These are phyloP conservation scores for Trichoderma polysporum DNA, from an alignment of 2,329 filamentous ascomycete species.

Conservation along the genomic window DNA sequence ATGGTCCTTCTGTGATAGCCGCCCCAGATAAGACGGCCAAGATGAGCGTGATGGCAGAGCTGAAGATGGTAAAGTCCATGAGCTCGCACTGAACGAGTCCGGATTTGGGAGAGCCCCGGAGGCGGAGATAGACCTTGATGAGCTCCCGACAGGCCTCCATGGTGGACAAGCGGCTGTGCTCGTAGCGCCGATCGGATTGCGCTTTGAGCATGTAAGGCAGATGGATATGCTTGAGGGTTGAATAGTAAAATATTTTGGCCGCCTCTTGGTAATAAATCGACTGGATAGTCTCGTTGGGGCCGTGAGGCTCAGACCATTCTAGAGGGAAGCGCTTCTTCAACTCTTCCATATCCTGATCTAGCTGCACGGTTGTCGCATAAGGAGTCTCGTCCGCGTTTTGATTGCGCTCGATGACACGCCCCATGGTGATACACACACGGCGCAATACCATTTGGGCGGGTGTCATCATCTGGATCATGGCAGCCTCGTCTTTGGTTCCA, in stretches of 20 bases:
- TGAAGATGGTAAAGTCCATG: slow-evolving; percentile 49
- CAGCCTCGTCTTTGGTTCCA: not conserved
- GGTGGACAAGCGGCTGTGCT: slow-evolving; percentile 39
- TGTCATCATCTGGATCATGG: slow-evolving; percentile 5
- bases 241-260: slow-evolving; percentile 41
- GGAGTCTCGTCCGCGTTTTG: slow-evolving; percentile 19
- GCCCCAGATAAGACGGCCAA: slow-evolving; percentile 38
- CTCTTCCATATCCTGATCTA: slow-evolving; percentile 42
- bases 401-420: slow-evolving; percentile 18
- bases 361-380: slow-evolving; percentile 38
- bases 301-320: slow-evolving; percentile 15
- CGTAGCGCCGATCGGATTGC: slow-evolving; percentile 36
- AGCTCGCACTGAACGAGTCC: slow-evolving; percentile 39
- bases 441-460: not conserved
- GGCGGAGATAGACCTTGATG: slow-evolving; percentile 36
- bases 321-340: slow-evolving; percentile 21
- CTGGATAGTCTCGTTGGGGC: not conserved
- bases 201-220: slow-evolving; percentile 47
- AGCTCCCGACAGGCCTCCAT: slow-evolving; percentile 44
- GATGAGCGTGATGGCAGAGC: slow-evolving; percentile 43
- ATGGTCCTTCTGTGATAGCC: not conserved
- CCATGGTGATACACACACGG: slow-evolving; percentile 1
- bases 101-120: slow-evolving; percentile 27
- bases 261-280: slow-evolving; percentile 29
- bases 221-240: slow-evolving; percentile 42